phyloP scores from a whole-genome alignment of 2,329 filamentous ascomycete species.

The Lachnellula cervina region DNA sequence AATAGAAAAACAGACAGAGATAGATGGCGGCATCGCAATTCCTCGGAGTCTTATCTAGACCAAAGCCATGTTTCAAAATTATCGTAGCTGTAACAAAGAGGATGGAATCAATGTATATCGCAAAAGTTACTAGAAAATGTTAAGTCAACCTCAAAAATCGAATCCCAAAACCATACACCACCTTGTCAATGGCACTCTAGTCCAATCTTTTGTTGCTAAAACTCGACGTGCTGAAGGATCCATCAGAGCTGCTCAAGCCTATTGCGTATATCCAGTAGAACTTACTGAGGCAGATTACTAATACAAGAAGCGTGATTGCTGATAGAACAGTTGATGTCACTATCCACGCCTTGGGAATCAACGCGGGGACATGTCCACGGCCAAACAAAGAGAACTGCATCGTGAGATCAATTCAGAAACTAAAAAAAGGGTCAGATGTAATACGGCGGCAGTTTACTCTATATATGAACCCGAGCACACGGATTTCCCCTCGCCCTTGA shows the following conservation, averaged over 20 bases:
- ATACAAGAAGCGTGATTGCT: conserved; percentile 10
- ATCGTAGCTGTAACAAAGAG: conserved; percentile 54
- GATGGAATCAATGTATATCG: conserved; percentile 55
- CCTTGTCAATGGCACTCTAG: conserved; percentile 15
- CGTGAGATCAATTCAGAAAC: too few species aligned
- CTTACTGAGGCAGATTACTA: conserved; percentile 18
- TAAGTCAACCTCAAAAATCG: too few species aligned
- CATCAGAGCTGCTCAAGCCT: not conserved
- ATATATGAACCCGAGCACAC: too few species aligned
- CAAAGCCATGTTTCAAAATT: conserved; percentile 51
- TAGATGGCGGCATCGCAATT: conserved; percentile 56
- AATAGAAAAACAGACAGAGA: conserved; percentile 38
- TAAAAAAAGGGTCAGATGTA: too few species aligned
- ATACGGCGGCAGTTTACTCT: too few species aligned
- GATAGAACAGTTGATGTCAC: conserved; percentile 13
- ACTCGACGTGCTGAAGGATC: conserved; percentile 8
- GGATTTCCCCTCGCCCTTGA: too few species aligned
- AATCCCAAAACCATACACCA: conserved; percentile 12
- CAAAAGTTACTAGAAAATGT: conserved; percentile 30
- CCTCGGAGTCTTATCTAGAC: conserved; percentile 44
- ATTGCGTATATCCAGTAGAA: not conserved
- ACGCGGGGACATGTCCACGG: conserved; percentile 12
- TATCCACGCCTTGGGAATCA: conserved; percentile 33
- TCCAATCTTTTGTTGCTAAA: conserved; percentile 10
- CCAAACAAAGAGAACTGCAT: not conserved